Evolutionary conservation across 2,329 filamentous ascomycete species (phyloP), one percentile per base, ranked within the genome.

Genomic region (Aspergillus tamarii): DNA sequence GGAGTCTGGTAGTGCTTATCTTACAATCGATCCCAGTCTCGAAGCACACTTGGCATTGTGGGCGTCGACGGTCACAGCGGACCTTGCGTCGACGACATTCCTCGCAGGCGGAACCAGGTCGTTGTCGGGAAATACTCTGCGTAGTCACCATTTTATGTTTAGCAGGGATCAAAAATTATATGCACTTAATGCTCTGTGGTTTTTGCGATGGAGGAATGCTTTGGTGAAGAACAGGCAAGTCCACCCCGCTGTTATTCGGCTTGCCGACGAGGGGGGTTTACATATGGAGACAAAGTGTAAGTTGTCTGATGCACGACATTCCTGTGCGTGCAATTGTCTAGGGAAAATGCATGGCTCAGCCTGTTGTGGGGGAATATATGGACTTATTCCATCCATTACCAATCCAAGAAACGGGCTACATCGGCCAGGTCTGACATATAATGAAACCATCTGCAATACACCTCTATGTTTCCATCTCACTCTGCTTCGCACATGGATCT

Each of bases 81-180:
- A 72, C 67, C 50, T 75, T 75, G 16, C 72, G 70, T 48, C 70
- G 67, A 21, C 73, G 73, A 55, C 73, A 75, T 60, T 75, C 72
- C 46, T 75, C 72, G 32, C 73, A 75, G 6, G 73, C 73, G 2
- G 68, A 70, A 9, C 72, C 72, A 7, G 72, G 72, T 2, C 70
- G 69, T 60, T 74, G 72, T 19, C 72, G 69, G 19, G 69, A 72
- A 30, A 66, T 61, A 32, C 60, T 57, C 16, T 65, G 62, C 8
- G 65, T 62, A 4, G 66, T 57, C 1, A 58, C 60, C 58, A 66
- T 66, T n/a, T 56, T 65, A 30, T n/a, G 16, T 16, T 23, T 3
- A 4, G 23, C n/a, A 59, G 23, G 9, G 12, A 23, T 11, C 10
- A n/a, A 21, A 4, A 9, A 8, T 12, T 36, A 36, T 54, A 1